Conservation (phyloP, 1,139 yeast genomes). For the Yamadazyma diospyri region DNA sequence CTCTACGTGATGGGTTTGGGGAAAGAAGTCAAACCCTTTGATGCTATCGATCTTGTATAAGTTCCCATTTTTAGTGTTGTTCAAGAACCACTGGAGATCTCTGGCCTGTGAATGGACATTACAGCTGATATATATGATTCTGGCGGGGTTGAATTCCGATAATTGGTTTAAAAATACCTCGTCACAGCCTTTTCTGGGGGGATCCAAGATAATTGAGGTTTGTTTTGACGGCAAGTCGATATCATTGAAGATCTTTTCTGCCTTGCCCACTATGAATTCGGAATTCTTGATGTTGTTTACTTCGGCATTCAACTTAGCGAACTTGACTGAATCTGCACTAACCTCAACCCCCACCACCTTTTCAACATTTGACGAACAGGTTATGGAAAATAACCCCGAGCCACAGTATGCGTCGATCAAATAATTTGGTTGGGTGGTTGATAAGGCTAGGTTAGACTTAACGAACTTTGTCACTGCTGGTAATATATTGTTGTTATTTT, state of each 20-base stretch:
- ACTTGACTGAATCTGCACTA: conserved; percentile 84
- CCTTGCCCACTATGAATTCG: conserved; percentile 83
- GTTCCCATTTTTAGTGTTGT: conserved; percentile 58
- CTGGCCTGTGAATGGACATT: conserved; percentile 97
- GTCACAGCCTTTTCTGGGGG: conserved; percentile 97
- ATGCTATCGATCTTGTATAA: conserved; percentile 73
- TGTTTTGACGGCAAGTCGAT: conserved; percentile 66
- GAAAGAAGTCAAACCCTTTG: conserved; percentile 95
- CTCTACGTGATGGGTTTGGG: conserved; percentile 97
- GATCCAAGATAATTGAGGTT: conserved; percentile 91
- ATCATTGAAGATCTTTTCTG: conserved; percentile 80
- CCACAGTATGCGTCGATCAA: conserved; percentile 98
- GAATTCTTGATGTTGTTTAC: conserved; percentile 75
- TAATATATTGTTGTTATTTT: conserved; percentile 87
- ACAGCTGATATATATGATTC: conserved; percentile 89
- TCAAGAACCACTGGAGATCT: conserved; percentile 80
- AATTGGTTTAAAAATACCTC: conserved; percentile 81
- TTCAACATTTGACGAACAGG: conserved; percentile 77
- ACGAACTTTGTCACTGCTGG: conserved; percentile 83
- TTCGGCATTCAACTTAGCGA: conserved; percentile 79
- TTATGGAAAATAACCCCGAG: conserved; percentile 86
- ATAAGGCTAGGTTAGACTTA: conserved; percentile 51
- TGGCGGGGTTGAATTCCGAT: conserved; percentile 76
- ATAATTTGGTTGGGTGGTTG: conserved; percentile 29
- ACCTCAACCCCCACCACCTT: conserved; percentile 92